A percentile compares a stretch with the other conserved stretches of the same genome.
These are phyloP conservation scores for Fomes fomentarius DNA, from an alignment of 1,284 basidiomycete genomes.

Conservation along the genomic window DNA sequence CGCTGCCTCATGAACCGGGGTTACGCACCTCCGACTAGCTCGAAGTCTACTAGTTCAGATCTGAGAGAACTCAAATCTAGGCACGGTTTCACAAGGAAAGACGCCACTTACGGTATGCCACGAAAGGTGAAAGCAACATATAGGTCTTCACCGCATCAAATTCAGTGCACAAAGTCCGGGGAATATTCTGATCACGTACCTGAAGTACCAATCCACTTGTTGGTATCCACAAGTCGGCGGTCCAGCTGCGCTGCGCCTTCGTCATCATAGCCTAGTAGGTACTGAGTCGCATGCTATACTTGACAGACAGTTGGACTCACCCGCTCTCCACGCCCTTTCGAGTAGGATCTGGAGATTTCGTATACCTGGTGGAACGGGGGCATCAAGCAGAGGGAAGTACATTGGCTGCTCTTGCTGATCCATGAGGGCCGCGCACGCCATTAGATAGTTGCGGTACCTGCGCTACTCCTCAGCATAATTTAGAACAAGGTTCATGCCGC, in stretches of 20 bases:
- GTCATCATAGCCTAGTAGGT: slow-evolving; percentile 76
- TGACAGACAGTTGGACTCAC: too few relatives aligned
- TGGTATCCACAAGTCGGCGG: slow-evolving; percentile 59
- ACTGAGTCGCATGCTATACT: too few relatives aligned
- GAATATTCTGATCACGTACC: slow-evolving; percentile 53
- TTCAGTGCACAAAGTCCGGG: neutral
- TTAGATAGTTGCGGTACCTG: slow-evolving; percentile 88
- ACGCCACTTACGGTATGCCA: slow-evolving; percentile 70
- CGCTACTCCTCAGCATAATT: neutral
- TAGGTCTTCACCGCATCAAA: slow-evolving; percentile 42
- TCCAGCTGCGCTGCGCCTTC: slow-evolving; percentile 68
- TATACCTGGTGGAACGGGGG: slow-evolving; percentile 65
- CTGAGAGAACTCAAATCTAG: slow-evolving; percentile 37
- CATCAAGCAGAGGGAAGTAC: slow-evolving; percentile 63
- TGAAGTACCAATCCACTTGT: slow-evolving; percentile 81
- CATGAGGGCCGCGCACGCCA: slow-evolving; percentile 77
- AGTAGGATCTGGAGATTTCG: slow-evolving; percentile 78
- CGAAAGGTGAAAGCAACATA: slow-evolving; percentile 72
- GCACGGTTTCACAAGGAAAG: neutral
- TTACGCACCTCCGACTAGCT: slow-evolving; percentile 45
- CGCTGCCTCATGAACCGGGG: neutral
- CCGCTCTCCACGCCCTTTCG: slow-evolving; percentile 76
- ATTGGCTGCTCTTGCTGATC: slow-evolving; percentile 59
- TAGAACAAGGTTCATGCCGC: neutral
- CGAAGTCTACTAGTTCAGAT: slow-evolving; percentile 66